These are phyloP conservation scores for Porphyrellus cyaneotinctus DNA, from an alignment of 768 basidiomycete species.

Conservation along the genomic window DNA sequence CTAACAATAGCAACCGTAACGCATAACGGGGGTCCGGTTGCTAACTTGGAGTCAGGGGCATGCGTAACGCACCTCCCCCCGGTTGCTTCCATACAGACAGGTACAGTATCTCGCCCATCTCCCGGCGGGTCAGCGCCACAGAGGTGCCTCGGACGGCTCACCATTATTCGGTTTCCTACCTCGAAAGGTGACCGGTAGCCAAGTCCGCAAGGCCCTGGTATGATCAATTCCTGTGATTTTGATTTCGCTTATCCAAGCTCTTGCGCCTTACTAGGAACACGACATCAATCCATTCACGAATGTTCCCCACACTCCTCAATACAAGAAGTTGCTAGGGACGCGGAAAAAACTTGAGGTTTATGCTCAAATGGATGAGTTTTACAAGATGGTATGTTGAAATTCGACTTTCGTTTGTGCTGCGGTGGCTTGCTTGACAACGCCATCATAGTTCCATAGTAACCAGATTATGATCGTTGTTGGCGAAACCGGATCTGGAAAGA, in stretches of 20 bases:
- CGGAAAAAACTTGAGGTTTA: conserved; percentile 90
- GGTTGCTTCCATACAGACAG: too few relatives aligned
- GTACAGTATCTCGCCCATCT: conserved; percentile 53
- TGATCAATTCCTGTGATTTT: conserved; percentile 18
- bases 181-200: conserved; percentile 57
- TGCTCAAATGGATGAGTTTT: conserved; percentile 89
- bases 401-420: background rate
- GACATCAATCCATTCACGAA: conserved; percentile 89
- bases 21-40: too few relatives aligned
- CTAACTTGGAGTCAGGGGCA: too few relatives aligned
- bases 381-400: conserved; percentile 67
- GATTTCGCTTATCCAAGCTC: background rate
- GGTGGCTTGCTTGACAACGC: background rate
- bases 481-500: conserved; percentile 94
- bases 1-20: too few relatives aligned
- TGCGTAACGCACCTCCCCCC: too few relatives aligned
- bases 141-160: conserved; percentile 18
- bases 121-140: conserved; percentile 24
- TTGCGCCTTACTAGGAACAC: conserved; percentile 53
- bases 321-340: conserved; percentile 78
- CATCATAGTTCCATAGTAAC: conserved; percentile 32
- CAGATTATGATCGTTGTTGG: conserved; percentile 90
- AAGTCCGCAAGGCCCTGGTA: conserved; percentile 71
- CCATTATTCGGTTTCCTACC: conserved; percentile 75
- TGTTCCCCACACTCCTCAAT: conserved; percentile 66